These are phyloP conservation scores for Rhododendron ferrugineum DNA, from an alignment of 148 eudicot genomes.

Conservation along the genomic window DNA sequence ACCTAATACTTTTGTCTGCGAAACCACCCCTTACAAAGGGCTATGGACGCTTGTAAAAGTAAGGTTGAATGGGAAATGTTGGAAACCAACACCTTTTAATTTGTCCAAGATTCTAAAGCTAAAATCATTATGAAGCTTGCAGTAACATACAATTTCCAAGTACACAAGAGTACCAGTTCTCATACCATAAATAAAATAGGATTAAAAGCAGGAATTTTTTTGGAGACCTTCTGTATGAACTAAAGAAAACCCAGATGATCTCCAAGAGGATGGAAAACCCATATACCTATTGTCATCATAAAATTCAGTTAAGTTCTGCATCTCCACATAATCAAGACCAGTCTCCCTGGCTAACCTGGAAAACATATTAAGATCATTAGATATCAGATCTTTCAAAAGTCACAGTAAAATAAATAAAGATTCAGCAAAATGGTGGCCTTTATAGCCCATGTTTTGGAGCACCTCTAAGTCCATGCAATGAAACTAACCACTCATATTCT, in stretches of 20 bases:
- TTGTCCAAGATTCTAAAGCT: neutral
- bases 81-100: neutral
- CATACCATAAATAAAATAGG: neutral
- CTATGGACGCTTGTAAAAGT: neutral
- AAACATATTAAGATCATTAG: conserved; percentile 1
- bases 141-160: neutral
- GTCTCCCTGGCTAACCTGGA: conserved; percentile 95
- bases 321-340: conserved; percentile 94
- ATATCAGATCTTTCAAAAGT: neutral
- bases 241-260: neutral
- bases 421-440: neutral
- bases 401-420: neutral
- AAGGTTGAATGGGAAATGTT: neutral
- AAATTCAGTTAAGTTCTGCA: conserved; percentile 86
- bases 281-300: conserved; percentile 86
- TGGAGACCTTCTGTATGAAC: neutral
- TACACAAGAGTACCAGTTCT: neutral
- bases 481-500: neutral
- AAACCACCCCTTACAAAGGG: neutral
- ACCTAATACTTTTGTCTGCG: neutral
- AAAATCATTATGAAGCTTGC: neutral
- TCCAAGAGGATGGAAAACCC: neutral
- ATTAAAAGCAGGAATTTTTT: neutral
- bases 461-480: neutral
- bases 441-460: neutral